These are phyloP conservation scores for Taiozyma sp. DNA, from an alignment of 1,139 yeast species.

Conservation along the genomic window DNA sequence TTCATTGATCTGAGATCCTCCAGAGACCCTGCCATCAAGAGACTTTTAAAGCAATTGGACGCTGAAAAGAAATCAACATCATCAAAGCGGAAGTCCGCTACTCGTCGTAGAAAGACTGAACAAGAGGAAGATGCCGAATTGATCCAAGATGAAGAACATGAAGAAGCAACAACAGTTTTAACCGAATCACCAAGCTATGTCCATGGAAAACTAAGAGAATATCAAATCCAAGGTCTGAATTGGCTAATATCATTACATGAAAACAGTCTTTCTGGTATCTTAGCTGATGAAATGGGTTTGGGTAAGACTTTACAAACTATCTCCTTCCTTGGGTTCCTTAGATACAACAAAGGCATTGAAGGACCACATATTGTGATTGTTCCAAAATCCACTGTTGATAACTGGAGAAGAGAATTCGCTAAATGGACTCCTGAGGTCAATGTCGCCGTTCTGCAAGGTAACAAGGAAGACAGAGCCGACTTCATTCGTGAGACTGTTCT, in stretches of 20 bases:
- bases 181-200: constrained; percentile 63
- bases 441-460: constrained; percentile 67
- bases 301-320: constrained; percentile 96
- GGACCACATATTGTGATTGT: constrained; percentile 77
- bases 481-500: constrained; percentile 48
- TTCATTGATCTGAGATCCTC: constrained; percentile 81
- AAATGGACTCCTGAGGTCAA: constrained; percentile 78
- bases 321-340: constrained; percentile 69
- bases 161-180: constrained; percentile 45
- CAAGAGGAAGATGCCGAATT: constrained; percentile 71
- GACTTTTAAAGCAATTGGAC: constrained; percentile 52
- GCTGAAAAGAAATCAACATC: constrained; percentile 25
- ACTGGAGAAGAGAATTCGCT: constrained; percentile 75
- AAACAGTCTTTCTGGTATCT: constrained; percentile 81
- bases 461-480: constrained; percentile 57
- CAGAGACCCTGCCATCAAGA: constrained; percentile 62
- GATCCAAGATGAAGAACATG: constrained; percentile 47
- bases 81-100: constrained; percentile 8
- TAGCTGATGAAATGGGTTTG: constrained; percentile 98
- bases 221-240: constrained; percentile 90
- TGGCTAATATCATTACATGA: constrained; percentile 86
- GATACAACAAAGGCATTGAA: constrained; percentile 52
- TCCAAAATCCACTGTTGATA: constrained; percentile 76
- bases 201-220: constrained; percentile 65
- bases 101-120: constrained; percentile 48